A percentile compares a stretch with the other conserved stretches of the same genome.
Evolutionary conservation across 441 rosid genomes (phyloP).

Genomic region (Erysimum pusillum): DNA sequence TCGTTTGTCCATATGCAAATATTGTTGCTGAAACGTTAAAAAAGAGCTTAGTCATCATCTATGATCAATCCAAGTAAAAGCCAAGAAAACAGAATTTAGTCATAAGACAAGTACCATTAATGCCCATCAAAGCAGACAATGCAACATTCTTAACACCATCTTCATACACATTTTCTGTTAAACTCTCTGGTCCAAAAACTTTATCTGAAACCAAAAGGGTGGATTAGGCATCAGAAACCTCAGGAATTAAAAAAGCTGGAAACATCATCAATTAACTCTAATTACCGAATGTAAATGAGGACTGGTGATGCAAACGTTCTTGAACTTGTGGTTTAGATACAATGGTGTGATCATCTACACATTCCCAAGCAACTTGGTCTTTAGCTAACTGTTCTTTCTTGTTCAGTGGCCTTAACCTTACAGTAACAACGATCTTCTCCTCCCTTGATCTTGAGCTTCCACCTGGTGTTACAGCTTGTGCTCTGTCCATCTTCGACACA

Average conservation of each 20-base stretch:
- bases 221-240: background rate
- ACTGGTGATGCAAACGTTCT: conserved; percentile 80
- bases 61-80: conserved; percentile 13
- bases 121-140: conserved; percentile 93
- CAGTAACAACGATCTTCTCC: conserved; percentile 95
- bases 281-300: conserved; percentile 88
- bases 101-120: conserved; percentile 67
- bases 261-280: background rate
- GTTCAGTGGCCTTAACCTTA: conserved; percentile 88
- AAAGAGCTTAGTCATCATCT: conserved; percentile 18
- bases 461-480: conserved; percentile 69
- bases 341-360: conserved; percentile 83
- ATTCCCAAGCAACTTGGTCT: conserved; percentile 96
- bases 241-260: background rate
- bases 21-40: conserved; percentile 68
- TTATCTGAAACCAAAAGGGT: conserved; percentile 63
- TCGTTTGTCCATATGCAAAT: conserved; percentile 98
- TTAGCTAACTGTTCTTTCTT: conserved; percentile 86
- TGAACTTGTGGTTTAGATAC: conserved; percentile 74
- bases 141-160: conserved; percentile 99
- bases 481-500: conserved; percentile 72
- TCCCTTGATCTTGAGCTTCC: conserved; percentile 83
- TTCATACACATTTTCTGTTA: conserved; percentile 88
- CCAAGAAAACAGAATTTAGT: background rate
- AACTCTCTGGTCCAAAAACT: conserved; percentile 82